phyloP scores from a whole-genome alignment of 345 rosid species.

The Sisymbrium irio region DNA sequence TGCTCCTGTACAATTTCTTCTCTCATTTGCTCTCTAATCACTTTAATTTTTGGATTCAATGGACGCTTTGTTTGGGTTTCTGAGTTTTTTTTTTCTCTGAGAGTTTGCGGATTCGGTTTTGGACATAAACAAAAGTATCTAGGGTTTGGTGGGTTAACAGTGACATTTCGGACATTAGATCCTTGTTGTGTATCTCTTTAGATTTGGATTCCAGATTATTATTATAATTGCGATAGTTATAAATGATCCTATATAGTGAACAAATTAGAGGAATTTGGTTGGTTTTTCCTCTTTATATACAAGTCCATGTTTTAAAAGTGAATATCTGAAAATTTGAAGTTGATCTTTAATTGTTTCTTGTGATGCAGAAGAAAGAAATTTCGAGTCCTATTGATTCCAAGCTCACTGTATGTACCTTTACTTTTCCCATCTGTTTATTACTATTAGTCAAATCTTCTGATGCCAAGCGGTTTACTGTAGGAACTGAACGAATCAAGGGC shows the following conservation, averaged over 20 bases:
- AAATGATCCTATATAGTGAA: too few relatives aligned
- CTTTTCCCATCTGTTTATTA: neutral
- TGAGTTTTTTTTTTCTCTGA: conserved; percentile 1
- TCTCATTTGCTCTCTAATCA: conserved; percentile 5
- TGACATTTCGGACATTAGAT: conserved; percentile 19
- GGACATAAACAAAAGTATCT: neutral
- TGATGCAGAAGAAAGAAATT: conserved; percentile 70
- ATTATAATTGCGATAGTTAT: too few relatives aligned
- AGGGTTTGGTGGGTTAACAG: neutral
- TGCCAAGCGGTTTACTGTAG: conserved; percentile 30
- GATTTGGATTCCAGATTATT: neutral
- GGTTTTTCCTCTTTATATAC: too few relatives aligned
- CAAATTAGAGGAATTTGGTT: too few relatives aligned
- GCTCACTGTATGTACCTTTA: conserved; percentile 46
- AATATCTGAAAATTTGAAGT: neutral
- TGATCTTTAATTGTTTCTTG: conserved; percentile 7
- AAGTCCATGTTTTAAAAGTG: neutral
- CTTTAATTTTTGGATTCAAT: neutral
- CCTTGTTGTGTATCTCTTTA: conserved; percentile 6
- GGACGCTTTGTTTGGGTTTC: neutral
- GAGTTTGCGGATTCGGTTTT: neutral
- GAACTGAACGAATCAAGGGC: conserved; percentile 84
- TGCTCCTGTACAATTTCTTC: conserved; percentile 36
- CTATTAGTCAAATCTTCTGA: neutral
- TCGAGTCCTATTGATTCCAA: conserved; percentile 58